These are phyloP conservation scores for Tetraselmis striata DNA, from an alignment of 139 green algal species.

Conservation along the genomic window DNA sequence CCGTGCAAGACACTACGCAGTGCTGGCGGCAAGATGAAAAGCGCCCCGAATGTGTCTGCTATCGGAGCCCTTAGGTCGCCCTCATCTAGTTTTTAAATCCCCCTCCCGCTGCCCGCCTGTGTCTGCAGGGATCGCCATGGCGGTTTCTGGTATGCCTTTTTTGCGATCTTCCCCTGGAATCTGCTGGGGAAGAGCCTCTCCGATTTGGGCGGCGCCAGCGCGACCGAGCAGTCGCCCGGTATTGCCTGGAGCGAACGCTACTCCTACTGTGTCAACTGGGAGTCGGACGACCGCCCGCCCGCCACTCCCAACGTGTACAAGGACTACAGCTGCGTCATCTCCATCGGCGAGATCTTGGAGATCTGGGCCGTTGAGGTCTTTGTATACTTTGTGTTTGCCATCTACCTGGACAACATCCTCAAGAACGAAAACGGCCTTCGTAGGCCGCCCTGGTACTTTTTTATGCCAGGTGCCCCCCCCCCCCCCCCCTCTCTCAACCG, in stretches of 20 bases:
- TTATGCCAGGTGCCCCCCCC: slow-evolving; percentile 10
- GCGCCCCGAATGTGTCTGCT: no score
- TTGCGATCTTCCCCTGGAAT: slow-evolving; percentile 62
- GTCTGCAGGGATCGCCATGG: neutral
- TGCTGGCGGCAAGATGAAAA: no score
- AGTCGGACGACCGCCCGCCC: slow-evolving; percentile 1
- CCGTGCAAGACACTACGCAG: no score
- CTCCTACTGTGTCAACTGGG: slow-evolving; percentile 51
- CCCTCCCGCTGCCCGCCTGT: no score
- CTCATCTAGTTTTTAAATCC: no score
- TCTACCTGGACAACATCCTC: slow-evolving; percentile 79
- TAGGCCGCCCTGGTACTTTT: slow-evolving; percentile 40
- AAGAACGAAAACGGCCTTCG: slow-evolving; percentile 43
- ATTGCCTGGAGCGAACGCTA: slow-evolving; percentile 45
- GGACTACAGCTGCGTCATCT: slow-evolving; percentile 50
- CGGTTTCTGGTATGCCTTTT: slow-evolving; percentile 22
- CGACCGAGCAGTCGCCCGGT: slow-evolving; percentile 25
- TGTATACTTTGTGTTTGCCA: slow-evolving; percentile 42
- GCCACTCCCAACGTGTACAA: slow-evolving; percentile 29
- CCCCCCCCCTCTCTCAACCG: slow-evolving; percentile 1
- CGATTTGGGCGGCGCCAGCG: slow-evolving; percentile 50
- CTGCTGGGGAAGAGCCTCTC: slow-evolving; percentile 69
- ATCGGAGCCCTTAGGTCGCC: no score
- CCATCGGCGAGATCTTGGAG: slow-evolving; percentile 40
- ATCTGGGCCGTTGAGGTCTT: slow-evolving; percentile 43